Base-by-base conservation (phyloP, 148 eudicot genomes). In the Rhododendron griersonianum region DNA sequence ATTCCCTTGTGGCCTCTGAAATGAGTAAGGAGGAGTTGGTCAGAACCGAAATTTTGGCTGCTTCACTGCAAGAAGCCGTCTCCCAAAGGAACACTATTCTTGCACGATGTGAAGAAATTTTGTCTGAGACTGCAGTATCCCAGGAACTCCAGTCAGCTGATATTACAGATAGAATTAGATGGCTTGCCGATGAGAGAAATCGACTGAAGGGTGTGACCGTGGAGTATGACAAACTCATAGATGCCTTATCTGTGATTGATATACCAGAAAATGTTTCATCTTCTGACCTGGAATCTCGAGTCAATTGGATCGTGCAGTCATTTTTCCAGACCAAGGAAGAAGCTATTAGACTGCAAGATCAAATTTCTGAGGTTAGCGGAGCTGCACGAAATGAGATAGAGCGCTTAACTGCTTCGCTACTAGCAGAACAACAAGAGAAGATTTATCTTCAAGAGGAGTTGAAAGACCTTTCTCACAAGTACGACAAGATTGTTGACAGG, bases 181-280 rank as follows among this genome's bases (percentile, higher is more conserved):
- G 92, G 95, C 91, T 96, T 87, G 92, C 88, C 69, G 90, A 95
- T 80, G 96, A 96, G 91, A 91, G 89, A 25, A 90, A 92, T 87
- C 87, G 88, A 21, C 86, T 95, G 86, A 92, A 83, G 84, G 94
- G 88, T 86, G 89, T 88, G 44, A 89, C 93, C 33, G 15, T 85
- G 80, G 92, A 90, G 83, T 90, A 89, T 50, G 83, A 92, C 67
- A 92, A 91, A 80, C 81, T 94, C 87, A 83, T 87, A 45, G 89
- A 90, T 90, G 90, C 88, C 51, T 86, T 95, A 83, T 86, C 91
- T 75, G 91, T 92, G 19, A 89, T 91, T 86, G 93, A 92, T 67
- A 93, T 92, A 82, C 97, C 96, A 23, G 96, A 93, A 87, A 89
- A 88, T 39, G 71, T 92, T 63, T 90, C 90, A 48, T 93, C 90